Evolutionary conservation across 148 eudicot genomes (phyloP).

Genomic region (Rhododendron molle): DNA sequence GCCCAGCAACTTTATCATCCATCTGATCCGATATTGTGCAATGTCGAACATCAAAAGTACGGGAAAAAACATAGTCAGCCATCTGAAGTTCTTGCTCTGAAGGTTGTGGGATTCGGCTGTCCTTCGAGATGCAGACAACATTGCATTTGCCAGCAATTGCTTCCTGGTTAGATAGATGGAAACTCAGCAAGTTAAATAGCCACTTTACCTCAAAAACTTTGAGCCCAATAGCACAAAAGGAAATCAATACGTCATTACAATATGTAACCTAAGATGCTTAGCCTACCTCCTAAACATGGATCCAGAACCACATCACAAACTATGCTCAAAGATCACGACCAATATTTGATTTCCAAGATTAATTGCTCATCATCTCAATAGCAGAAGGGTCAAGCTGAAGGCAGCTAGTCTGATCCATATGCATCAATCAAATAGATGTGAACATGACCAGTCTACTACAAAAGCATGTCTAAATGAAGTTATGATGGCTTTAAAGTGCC

Average conservation of each 20-base stretch:
- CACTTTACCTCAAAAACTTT: not conserved
- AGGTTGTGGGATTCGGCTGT: conserved; percentile 64
- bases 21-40: conserved; percentile 49
- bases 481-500: not conserved
- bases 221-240: not conserved
- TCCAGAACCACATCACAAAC: not conserved
- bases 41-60: conserved; percentile 63
- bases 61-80: conserved; percentile 67
- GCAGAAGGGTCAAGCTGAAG: not conserved
- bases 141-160: conserved; percentile 73
- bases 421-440: not conserved
- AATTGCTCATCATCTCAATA: not conserved
- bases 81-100: conserved; percentile 45
- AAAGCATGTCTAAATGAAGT: not conserved
- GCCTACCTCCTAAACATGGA: not conserved
- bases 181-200: conserved; percentile 22
- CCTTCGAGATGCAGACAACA: conserved; percentile 70
- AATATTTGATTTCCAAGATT: not conserved
- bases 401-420: not conserved
- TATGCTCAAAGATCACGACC: not conserved
- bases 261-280: not conserved
- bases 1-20: conserved; percentile 41
- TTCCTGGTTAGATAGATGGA: conserved; percentile 44
- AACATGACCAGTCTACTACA: not conserved
- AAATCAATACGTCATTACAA: not conserved